A percentile compares a stretch with the other conserved stretches of the same genome.
phyloP scores from a whole-genome alignment of 2,329 filamentous ascomycete genomes.

The Diaporthe humulicola region DNA sequence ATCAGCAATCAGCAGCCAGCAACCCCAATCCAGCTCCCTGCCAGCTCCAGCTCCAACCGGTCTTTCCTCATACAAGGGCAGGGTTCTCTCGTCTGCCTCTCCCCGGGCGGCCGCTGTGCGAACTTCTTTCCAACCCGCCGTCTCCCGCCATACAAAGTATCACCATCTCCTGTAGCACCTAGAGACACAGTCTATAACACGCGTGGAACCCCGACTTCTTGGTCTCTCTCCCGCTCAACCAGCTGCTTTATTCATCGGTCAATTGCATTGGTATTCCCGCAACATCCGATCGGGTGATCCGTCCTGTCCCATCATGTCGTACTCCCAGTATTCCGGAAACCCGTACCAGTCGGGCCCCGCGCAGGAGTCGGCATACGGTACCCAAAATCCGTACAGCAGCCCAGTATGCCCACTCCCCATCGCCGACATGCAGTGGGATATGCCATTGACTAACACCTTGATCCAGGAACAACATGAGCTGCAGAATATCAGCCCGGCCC shows the following conservation, averaged over 20 bases:
- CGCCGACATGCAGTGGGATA: constrained; percentile 42
- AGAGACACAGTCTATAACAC: constrained; percentile 24
- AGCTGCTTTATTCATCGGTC: constrained; percentile 39
- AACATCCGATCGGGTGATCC: constrained; percentile 8
- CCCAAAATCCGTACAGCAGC: constrained; percentile 31
- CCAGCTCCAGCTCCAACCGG: not conserved
- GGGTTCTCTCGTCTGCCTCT: not conserved
- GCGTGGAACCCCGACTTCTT: constrained; percentile 24
- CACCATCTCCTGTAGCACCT: not conserved
- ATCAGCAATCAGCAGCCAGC: constrained; percentile 11
- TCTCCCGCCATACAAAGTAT: not conserved
- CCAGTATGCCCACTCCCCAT: constrained; percentile 34
- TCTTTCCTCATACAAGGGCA: not conserved
- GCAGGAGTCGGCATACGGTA: constrained; percentile 32
- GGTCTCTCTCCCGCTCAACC: constrained; percentile 45
- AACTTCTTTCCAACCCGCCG: not conserved
- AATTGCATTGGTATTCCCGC: constrained; percentile 12
- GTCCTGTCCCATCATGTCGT: constrained; percentile 42
- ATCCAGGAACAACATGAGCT: constrained; percentile 65
- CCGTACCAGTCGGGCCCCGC: constrained; percentile 47
- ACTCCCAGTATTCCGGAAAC: constrained; percentile 42
- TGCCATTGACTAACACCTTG: constrained; percentile 35
- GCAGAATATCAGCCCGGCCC: constrained; percentile 51
- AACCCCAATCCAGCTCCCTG: not conserved
- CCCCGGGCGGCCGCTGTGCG: constrained; percentile 8